Evolutionary conservation across 139 green algal genomes (phyloP).

Genomic region (Pedinophyceae sp.): DNA sequence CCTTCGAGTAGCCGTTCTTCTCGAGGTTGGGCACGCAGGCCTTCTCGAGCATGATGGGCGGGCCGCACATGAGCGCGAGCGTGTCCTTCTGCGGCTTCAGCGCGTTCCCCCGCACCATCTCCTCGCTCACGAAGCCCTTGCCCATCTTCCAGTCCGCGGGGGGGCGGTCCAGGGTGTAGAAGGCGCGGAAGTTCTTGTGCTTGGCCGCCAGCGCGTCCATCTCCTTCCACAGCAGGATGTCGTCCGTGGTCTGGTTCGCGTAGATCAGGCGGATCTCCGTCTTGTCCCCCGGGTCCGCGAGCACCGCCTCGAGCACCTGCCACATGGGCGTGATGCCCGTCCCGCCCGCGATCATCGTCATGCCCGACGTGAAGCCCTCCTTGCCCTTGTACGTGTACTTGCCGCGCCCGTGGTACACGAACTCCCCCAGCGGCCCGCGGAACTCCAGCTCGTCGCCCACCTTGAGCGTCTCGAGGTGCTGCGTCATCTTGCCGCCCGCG

Average conservation of each 20-base stretch:
- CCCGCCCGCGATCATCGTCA: slow-evolving; percentile 86
- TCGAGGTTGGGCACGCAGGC: slow-evolving; percentile 67
- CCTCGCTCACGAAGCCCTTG: slow-evolving; percentile 57
- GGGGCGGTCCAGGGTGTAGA: slow-evolving; percentile 31
- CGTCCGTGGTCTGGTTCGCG: slow-evolving; percentile 77
- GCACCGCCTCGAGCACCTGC: slow-evolving; percentile 56
- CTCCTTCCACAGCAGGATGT: slow-evolving; percentile 85
- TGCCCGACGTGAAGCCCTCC: slow-evolving; percentile 17
- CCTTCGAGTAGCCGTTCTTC: slow-evolving; percentile 33
- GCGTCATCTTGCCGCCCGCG: slow-evolving; percentile 59
- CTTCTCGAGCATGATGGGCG: slow-evolving; percentile 77
- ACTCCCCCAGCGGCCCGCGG: slow-evolving; percentile 86
- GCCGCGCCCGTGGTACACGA: slow-evolving; percentile 61
- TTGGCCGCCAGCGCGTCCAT: slow-evolving; percentile 57
- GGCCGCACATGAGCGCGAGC: slow-evolving; percentile 77
- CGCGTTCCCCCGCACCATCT: slow-evolving; percentile 59
- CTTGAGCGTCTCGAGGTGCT: slow-evolving; percentile 49
- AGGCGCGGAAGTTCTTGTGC: slow-evolving; percentile 44
- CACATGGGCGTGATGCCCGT: slow-evolving; percentile 56
- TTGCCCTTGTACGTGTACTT: slow-evolving; percentile 44
- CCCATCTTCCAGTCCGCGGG: slow-evolving; percentile 43
- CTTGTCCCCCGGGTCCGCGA: slow-evolving; percentile 57
- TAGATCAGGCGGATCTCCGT: slow-evolving; percentile 81
- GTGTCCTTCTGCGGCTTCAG: slow-evolving; percentile 24
- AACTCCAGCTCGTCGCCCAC: slow-evolving; percentile 83